Evolutionary conservation across 2,329 filamentous ascomycete genomes (phyloP), one percentile per base, ranked within the genome.

Genomic region (Tympanopsis confertula): DNA sequence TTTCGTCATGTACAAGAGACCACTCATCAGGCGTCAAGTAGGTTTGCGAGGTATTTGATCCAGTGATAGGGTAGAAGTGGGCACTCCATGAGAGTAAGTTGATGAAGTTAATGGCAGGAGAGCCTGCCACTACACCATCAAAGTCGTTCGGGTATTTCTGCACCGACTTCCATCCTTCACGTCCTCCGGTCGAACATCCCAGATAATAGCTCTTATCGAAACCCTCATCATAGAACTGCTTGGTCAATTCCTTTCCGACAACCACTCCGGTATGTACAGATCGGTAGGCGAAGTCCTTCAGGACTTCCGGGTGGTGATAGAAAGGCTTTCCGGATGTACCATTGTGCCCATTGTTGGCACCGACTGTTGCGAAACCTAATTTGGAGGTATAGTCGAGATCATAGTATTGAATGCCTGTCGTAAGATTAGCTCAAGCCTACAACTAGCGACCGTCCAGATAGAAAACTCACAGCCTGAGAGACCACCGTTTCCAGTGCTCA

Each of bases 181-280:
- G 59, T 1, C 75, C 74, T 5, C 76, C 75, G 0, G 70, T 67
- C 0, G 71, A 77, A 47, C 74, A 78, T 5, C 74, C 74, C 2
- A 67, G 47, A 42, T 68, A 78, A 51, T 78, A 78, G 1, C 62
- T 65, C 38, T 64, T 66, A 1, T 53, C 50, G 1, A 58, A 49
- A 0, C 19, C 3, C 3, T 40, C 42, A 2, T 53, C 52, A 45
- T 77, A 78, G 50, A 70, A 73, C 1, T 52, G 47, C 13, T 62
- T 46, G 2, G 61, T 57, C 15, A 77, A 52, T 14, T 59, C 41
- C 46, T 71, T 76, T 12, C 64, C 68, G 1, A 65, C 45, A 0
- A 61, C 56, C 0, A 69, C 63, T 0, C 66, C 69, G 0, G 61
- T 64, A 43, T 75, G 71, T 1, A 64, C 40, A 0, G 56, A 53